Evolutionary conservation across 108 stramenopile species (phyloP).

Genomic region (Epithemia pelagica): DNA sequence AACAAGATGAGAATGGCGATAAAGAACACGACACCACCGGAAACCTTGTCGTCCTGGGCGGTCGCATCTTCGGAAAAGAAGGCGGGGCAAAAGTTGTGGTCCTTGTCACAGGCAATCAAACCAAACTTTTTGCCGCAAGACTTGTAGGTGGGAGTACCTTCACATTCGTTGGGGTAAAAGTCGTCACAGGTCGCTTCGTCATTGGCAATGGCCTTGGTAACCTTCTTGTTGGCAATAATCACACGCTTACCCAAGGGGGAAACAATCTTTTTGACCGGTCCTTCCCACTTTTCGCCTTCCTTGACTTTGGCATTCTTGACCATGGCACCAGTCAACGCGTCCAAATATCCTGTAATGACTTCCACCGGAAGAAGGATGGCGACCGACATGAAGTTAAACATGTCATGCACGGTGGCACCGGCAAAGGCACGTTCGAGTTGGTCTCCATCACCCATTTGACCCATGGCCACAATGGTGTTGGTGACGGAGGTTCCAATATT

Average conservation of each 20-base stretch:
- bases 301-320: slow-evolving; percentile 27
- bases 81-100: slow-evolving; percentile 49
- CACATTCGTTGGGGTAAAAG: slow-evolving; percentile 62
- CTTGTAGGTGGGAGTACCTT: slow-evolving; percentile 30
- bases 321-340: slow-evolving; percentile 55
- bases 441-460: slow-evolving; percentile 78
- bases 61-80: slow-evolving; percentile 69
- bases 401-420: slow-evolving; percentile 88
- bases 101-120: slow-evolving; percentile 63
- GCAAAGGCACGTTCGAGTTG: slow-evolving; percentile 86
- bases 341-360: slow-evolving; percentile 48
- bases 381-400: slow-evolving; percentile 86
- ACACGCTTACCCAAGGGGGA: slow-evolving; percentile 52
- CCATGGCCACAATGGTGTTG: slow-evolving; percentile 83
- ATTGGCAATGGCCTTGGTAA: slow-evolving; percentile 64
- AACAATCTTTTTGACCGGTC: slow-evolving; percentile 75
- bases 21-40: slow-evolving; percentile 67
- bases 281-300: slow-evolving; percentile 69
- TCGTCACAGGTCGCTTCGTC: slow-evolving; percentile 37
- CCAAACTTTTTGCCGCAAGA: slow-evolving; percentile 50
- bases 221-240: slow-evolving; percentile 74
- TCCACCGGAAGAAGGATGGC: slow-evolving; percentile 77
- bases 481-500: slow-evolving; percentile 88
- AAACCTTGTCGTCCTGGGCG: slow-evolving; percentile 48
- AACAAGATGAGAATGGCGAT: slow-evolving; percentile 62